These are phyloP conservation scores for Claviceps lovelessii DNA, from an alignment of 2,329 filamentous ascomycete species.

Conservation along the genomic window DNA sequence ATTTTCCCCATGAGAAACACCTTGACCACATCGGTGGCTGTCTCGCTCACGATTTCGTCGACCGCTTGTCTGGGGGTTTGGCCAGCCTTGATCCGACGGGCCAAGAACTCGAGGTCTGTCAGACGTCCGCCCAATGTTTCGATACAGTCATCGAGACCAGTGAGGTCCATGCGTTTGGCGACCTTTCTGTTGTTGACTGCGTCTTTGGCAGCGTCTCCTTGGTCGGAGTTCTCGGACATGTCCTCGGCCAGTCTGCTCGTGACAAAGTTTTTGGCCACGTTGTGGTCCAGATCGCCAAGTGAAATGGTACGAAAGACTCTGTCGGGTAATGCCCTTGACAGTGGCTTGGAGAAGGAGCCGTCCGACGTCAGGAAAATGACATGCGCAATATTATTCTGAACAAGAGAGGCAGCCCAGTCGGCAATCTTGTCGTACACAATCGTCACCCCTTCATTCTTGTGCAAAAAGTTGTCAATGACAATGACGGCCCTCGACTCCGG, in stretches of 20 bases:
- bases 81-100: slow-evolving; percentile 75
- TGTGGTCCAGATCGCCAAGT: slow-evolving; percentile 71
- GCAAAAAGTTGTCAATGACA: slow-evolving; percentile 81
- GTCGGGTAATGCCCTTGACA: slow-evolving; percentile 78
- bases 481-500: slow-evolving; percentile 72
- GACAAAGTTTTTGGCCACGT: slow-evolving; percentile 84
- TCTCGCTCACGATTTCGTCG: slow-evolving; percentile 76
- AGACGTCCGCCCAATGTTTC: slow-evolving; percentile 73
- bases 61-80: slow-evolving; percentile 72
- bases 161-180: slow-evolving; percentile 31
- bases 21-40: slow-evolving; percentile 79
- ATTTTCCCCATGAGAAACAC: slow-evolving; percentile 67
- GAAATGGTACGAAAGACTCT: slow-evolving; percentile 78
- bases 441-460: slow-evolving; percentile 52
- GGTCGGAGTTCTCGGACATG: slow-evolving; percentile 13
- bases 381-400: slow-evolving; percentile 79
- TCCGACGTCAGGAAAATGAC: slow-evolving; percentile 91
- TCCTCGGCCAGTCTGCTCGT: slow-evolving; percentile 57
- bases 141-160: slow-evolving; percentile 69
- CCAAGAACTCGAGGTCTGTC: slow-evolving; percentile 89
- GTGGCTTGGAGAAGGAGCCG: slow-evolving; percentile 71
- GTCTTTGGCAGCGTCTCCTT: slow-evolving; percentile 11
- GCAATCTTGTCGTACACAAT: slow-evolving; percentile 67
- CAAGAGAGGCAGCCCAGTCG: slow-evolving; percentile 79
- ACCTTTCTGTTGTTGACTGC: slow-evolving; percentile 1